Evolutionary conservation across 225 moss, liverwort and hornwort genomes (phyloP).

Genomic region (Pseudisothecium myosuroides): DNA sequence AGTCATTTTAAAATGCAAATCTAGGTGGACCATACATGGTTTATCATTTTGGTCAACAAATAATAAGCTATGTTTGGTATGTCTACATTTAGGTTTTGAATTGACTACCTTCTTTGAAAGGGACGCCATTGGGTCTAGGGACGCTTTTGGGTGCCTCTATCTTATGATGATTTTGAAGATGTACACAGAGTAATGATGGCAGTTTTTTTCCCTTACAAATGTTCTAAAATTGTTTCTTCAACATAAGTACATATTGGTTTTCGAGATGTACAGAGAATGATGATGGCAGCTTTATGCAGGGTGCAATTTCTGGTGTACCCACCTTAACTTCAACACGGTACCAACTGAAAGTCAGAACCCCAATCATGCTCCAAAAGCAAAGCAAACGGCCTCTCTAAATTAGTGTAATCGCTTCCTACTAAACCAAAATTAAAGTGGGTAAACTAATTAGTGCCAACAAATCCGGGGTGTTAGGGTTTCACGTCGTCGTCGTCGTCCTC

Average conservation of each 20-base stretch:
- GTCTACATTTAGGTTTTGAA: too few relatives aligned
- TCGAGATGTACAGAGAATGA: background rate
- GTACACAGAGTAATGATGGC: too few relatives aligned
- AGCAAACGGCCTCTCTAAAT: background rate
- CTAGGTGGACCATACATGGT: too few relatives aligned
- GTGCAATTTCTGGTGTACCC: background rate
- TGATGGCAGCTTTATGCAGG: background rate
- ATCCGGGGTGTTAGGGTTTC: constrained; percentile 4
- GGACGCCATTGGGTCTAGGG: too few relatives aligned
- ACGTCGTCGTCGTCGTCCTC: background rate
- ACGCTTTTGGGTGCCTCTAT: too few relatives aligned
- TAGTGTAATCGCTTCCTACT: background rate
- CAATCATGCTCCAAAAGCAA: background rate
- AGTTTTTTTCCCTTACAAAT: too few relatives aligned
- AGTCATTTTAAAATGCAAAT: too few relatives aligned
- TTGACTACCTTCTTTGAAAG: too few relatives aligned
- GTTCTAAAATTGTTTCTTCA: background rate
- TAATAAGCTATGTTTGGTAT: too few relatives aligned
- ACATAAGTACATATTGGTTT: background rate
- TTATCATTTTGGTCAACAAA: too few relatives aligned
- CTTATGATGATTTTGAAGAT: too few relatives aligned
- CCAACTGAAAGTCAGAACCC: background rate
- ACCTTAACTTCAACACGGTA: background rate
- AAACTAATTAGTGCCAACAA: background rate
- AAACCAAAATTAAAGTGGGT: background rate